Conservation (phyloP, 2,329 filamentous ascomycete species). For the Xylaria sp. region DNA sequence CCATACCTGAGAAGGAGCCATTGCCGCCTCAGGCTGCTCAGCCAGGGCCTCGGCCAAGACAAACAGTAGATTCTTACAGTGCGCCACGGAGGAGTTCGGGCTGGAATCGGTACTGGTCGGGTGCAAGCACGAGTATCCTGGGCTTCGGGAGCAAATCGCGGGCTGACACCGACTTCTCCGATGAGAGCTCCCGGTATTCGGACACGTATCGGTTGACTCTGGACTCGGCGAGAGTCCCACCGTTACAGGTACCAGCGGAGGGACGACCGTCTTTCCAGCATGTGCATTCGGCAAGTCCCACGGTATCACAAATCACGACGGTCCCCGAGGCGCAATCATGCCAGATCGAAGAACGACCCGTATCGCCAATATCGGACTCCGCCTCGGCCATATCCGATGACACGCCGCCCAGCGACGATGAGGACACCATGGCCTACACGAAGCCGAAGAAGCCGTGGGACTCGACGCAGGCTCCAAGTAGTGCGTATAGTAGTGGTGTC, state of each 20-base stretch:
- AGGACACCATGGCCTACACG: slow-evolving; percentile 51
- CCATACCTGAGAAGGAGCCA: slow-evolving; percentile 22
- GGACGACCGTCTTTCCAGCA: slow-evolving; percentile 57
- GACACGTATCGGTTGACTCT: slow-evolving; percentile 50
- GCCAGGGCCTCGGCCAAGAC: slow-evolving; percentile 33
- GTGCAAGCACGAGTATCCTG: slow-evolving; percentile 63
- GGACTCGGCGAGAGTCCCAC: slow-evolving; percentile 65
- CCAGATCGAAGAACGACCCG: slow-evolving; percentile 51
- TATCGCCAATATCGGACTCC: slow-evolving; percentile 46
- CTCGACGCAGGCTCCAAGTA: slow-evolving; percentile 46
- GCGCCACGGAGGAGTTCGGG: slow-evolving; percentile 59
- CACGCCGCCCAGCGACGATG: slow-evolving; percentile 55
- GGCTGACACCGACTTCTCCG: slow-evolving; percentile 50
- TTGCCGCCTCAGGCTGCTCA: slow-evolving; percentile 22
- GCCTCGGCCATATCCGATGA: slow-evolving; percentile 48
- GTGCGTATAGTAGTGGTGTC: slow-evolving; percentile 43
- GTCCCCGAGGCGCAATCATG: slow-evolving; percentile 55
- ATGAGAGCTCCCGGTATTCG: slow-evolving; percentile 53
- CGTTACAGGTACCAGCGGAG: slow-evolving; percentile 53
- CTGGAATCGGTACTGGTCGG: slow-evolving; percentile 75
- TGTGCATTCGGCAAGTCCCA: slow-evolving; percentile 65
- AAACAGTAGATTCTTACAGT: slow-evolving; percentile 35
- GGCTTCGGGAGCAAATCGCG: slow-evolving; percentile 44
- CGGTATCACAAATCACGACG: slow-evolving; percentile 55
- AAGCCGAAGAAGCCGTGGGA: slow-evolving; percentile 44